These are phyloP conservation scores for Rhizopus sp. DNA, from an alignment of 371 early-diverging fungal species.

Conservation along the genomic window DNA sequence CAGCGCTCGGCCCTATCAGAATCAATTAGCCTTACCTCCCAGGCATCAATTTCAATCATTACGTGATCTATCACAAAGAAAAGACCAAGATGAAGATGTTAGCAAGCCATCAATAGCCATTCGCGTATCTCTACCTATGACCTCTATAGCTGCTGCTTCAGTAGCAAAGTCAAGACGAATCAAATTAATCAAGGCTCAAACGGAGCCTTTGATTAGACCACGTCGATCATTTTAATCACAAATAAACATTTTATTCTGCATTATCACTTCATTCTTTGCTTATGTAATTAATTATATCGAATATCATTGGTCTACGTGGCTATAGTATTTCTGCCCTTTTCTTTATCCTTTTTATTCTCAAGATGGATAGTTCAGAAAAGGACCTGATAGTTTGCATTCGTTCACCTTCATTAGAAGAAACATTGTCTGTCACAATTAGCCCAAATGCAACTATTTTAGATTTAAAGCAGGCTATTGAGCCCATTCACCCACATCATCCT, in stretches of 20 bases:
- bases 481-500: constrained; percentile 43
- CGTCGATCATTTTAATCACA: too few relatives aligned
- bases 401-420: constrained; percentile 47
- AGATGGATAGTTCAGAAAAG: constrained; percentile 8
- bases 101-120: constrained; percentile 12
- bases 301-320: neutral
- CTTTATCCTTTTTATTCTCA: neutral
- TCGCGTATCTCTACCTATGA: constrained; percentile 15
- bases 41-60: constrained; percentile 1
- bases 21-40: constrained; percentile 13
- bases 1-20: neutral
- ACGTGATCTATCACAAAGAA: neutral
- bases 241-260: too few relatives aligned
- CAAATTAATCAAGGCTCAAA: neutral
- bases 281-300: too few relatives aligned
- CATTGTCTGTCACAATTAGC: constrained; percentile 23
- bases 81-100: neutral
- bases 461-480: constrained; percentile 35
- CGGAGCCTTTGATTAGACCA: too few relatives aligned
- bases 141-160: constrained; percentile 22
- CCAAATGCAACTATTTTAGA: constrained; percentile 24
- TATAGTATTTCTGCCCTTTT: neutral
- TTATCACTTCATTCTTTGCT: too few relatives aligned
- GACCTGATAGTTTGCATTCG: constrained; percentile 33
- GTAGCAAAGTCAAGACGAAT: constrained; percentile 14